A percentile compares a stretch with the other conserved stretches of the same genome.
Conservation (phyloP, 2,329 filamentous ascomycete genomes). For the Penicillium corylophilum region DNA sequence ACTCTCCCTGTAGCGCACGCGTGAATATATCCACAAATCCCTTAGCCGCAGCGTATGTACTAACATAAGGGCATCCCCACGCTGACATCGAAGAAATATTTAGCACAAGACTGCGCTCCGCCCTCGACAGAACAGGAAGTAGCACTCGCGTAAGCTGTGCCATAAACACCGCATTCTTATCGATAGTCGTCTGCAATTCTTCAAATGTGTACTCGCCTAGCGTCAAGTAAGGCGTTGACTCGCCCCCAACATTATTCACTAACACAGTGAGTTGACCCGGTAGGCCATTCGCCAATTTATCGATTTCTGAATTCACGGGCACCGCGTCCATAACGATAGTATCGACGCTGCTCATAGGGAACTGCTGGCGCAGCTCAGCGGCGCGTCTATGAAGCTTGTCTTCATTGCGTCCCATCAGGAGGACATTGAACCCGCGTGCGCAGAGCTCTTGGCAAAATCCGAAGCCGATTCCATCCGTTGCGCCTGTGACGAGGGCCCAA, state of each 20-base stretch:
- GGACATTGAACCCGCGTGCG: conserved; percentile 54
- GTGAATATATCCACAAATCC: conserved; percentile 47
- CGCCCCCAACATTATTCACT: conserved; percentile 59
- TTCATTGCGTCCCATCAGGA: conserved; percentile 57
- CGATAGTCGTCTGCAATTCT: conserved; percentile 46
- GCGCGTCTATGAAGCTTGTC: conserved; percentile 49
- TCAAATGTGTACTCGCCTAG: conserved; percentile 38
- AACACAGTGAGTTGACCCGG: conserved; percentile 48
- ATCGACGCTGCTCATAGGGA: conserved; percentile 36
- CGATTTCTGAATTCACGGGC: conserved; percentile 19
- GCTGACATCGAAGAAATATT: conserved; percentile 52
- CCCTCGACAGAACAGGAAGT: conserved; percentile 48
- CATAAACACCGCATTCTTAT: conserved; percentile 53
- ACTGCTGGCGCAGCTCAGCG: conserved; percentile 39
- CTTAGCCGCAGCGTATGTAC: conserved; percentile 49
- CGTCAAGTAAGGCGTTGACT: conserved; percentile 32
- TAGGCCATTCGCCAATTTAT: conserved; percentile 26
- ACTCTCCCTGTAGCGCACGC: conserved; percentile 44
- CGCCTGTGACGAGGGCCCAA: conserved; percentile 46
- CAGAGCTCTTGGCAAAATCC: conserved; percentile 55
- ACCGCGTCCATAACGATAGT: conserved; percentile 49
- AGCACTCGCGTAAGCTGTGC: conserved; percentile 49
- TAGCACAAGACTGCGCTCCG: conserved; percentile 44
- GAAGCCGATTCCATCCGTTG: conserved; percentile 56
- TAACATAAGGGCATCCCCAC: conserved; percentile 49